Conservation (phyloP, 2,329 filamentous ascomycete species). For the Verticillium isaacii region DNA sequence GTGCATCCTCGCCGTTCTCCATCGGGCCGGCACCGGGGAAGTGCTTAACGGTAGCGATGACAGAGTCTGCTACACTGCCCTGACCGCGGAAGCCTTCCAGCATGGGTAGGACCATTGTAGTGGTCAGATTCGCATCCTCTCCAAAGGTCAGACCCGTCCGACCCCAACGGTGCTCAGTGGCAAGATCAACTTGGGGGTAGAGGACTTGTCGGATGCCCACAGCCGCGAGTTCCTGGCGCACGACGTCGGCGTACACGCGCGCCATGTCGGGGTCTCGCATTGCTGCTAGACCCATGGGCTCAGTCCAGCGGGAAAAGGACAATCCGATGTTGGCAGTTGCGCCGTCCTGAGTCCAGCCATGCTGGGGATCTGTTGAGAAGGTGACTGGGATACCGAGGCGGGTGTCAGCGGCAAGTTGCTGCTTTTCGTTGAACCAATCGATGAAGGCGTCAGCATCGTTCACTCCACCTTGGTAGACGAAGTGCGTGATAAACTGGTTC, state of each 20-base stretch:
- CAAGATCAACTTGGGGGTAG: constrained; percentile 1
- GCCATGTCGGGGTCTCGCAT: not conserved
- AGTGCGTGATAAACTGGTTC: not conserved
- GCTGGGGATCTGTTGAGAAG: constrained; percentile 1
- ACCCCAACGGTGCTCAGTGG: not conserved
- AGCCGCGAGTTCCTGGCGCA: not conserved
- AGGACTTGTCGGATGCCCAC: constrained; percentile 1
- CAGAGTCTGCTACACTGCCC: not conserved
- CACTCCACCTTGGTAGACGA: not conserved
- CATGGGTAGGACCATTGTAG: not conserved
- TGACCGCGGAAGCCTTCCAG: not conserved
- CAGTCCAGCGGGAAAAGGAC: not conserved
- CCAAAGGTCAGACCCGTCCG: not conserved
- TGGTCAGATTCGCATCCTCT: not conserved
- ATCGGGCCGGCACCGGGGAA: constrained; percentile 1
- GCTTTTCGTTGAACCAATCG: constrained; percentile 1
- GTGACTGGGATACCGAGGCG: not conserved
- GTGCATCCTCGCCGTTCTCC: constrained; percentile 1
- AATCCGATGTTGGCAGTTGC: not conserved
- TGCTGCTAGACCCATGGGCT: not conserved
- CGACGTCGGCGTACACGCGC: not conserved
- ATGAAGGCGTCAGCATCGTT: not conserved
- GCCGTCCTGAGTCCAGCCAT: not conserved
- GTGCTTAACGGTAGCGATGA: not conserved
- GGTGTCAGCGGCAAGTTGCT: not conserved